Evolutionary conservation across 371 early-diverging fungal species (phyloP).

Genomic region (Cokeromyces recurvatus): DNA sequence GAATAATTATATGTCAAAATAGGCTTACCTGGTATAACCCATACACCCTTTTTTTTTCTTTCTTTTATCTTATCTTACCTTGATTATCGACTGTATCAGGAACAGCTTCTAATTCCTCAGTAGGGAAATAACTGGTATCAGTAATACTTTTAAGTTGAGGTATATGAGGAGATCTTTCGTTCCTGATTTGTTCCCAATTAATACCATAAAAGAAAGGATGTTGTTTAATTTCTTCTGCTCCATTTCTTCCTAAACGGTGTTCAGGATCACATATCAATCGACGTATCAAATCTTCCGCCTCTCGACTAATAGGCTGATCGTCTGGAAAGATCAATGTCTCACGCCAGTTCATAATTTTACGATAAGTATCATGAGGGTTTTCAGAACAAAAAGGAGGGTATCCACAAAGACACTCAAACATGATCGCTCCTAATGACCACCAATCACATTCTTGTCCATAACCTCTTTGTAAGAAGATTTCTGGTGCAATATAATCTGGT

Average conservation of each 20-base stretch:
- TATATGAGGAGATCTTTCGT: slow-evolving; percentile 87
- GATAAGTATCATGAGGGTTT: slow-evolving; percentile 93
- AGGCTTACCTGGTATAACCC: no score
- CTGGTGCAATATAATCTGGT: slow-evolving; percentile 97
- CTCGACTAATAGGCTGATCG: slow-evolving; percentile 86
- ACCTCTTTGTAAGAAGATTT: slow-evolving; percentile 89
- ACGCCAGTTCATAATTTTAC: slow-evolving; percentile 95
- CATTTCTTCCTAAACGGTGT: slow-evolving; percentile 75
- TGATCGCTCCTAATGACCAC: slow-evolving; percentile 98
- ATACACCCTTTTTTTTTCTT: no score
- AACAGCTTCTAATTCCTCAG: slow-evolving; percentile 83
- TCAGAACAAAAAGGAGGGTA: slow-evolving; percentile 98
- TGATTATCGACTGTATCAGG: slow-evolving; percentile 47
- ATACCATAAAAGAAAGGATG: slow-evolving; percentile 97
- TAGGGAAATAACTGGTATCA: slow-evolving; percentile 96
- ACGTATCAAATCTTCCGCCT: slow-evolving; percentile 90
- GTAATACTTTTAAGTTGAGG: slow-evolving; percentile 93
- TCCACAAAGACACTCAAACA: slow-evolving; percentile 96
- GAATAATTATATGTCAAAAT: no score
- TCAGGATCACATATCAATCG: slow-evolving; percentile 86
- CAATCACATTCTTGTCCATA: slow-evolving; percentile 98
- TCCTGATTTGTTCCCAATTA: slow-evolving; percentile 88
- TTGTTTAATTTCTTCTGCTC: slow-evolving; percentile 81
- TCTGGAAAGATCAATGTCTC: slow-evolving; percentile 88
- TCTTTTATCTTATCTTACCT: no score